Evolutionary conservation across 768 basidiomycete genomes (phyloP), one percentile per base, ranked within the genome.

Genomic region (Xanthoconium stramineum): DNA sequence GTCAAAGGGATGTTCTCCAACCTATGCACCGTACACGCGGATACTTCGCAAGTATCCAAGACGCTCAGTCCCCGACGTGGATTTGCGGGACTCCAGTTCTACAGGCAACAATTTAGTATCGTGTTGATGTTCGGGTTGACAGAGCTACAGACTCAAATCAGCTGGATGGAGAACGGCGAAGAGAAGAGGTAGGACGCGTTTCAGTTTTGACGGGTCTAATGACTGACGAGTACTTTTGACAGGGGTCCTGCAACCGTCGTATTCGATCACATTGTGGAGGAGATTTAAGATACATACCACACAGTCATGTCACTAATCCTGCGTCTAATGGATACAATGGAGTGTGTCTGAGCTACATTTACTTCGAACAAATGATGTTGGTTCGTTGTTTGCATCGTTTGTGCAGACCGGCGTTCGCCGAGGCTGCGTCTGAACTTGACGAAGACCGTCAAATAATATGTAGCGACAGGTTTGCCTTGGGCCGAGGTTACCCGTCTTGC

Each of bases 101-200:
- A 66, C 49, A 61, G 59, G 40, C 69, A 67, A 38, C 56, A 67
- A 11, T 80, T 74, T 51, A 72, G 75, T 13, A 65, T 81, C 28
- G 68, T 79, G 36, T 57, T 81, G 49, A 70, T 68, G 49, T 76
- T 78, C 39, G 80, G 80, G 0, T 45, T 74, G 39, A 78, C 80
- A 0, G 80, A 81, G 47, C 47, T 80, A n/a, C 74, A 78, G 52
- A 78, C 78, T 0, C 75, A 78, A 40, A 71, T 80, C 17, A 63
- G 69, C 10, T 81, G 80, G 80, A 66, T 58, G 43, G 78, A 80
- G 49, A 59, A 73, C 45, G 69, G 54, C 6, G 33, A 57, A 32
- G 69, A 72, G 47, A 56, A 36, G 55, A 65, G 63, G 69, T 67
- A 36, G 33, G 60, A 14, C 13, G 3, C 2, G 20, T 33, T 39